Evolutionary conservation across 2,329 filamentous ascomycete genomes (phyloP).

Genomic region (Cordyceps cateniannulata): DNA sequence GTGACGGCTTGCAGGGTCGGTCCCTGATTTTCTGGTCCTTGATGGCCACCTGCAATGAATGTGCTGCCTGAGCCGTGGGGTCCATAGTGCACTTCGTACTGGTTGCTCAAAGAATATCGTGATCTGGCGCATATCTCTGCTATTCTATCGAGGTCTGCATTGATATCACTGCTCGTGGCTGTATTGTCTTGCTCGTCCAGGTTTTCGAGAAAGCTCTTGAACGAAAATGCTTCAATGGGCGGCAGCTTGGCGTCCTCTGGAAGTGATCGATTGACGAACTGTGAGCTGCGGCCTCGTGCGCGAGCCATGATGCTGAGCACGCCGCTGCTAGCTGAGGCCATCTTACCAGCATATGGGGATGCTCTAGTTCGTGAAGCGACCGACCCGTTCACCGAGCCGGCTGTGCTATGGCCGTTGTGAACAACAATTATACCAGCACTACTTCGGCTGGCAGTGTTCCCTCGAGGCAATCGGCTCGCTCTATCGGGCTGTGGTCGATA

Average conservation of each 20-base stretch:
- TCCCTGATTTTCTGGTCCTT: slow-evolving; percentile 28
- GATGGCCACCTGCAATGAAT: slow-evolving; percentile 32
- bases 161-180: slow-evolving; percentile 39
- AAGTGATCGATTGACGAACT: background rate
- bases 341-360: slow-evolving; percentile 27
- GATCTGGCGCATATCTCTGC: slow-evolving; percentile 62
- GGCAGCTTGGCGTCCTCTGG: slow-evolving; percentile 43
- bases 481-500: slow-evolving; percentile 36
- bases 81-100: slow-evolving; percentile 59
- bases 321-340: slow-evolving; percentile 31
- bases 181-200: slow-evolving; percentile 33
- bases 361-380: slow-evolving; percentile 22
- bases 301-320: slow-evolving; percentile 31
- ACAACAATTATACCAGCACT: slow-evolving; percentile 23
- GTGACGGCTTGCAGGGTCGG: slow-evolving; percentile 52
- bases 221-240: slow-evolving; percentile 56
- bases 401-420: slow-evolving; percentile 1
- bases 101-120: slow-evolving; percentile 58
- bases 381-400: slow-evolving; percentile 17
- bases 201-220: slow-evolving; percentile 57
- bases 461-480: slow-evolving; percentile 22
- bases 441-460: slow-evolving; percentile 19
- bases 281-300: slow-evolving; percentile 5
- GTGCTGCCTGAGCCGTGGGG: slow-evolving; percentile 53
- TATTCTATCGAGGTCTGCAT: slow-evolving; percentile 55